Evolutionary conservation across 805 yeast species (phyloP), one percentile per base, ranked within the genome.

Genomic region (Candida koratica): DNA sequence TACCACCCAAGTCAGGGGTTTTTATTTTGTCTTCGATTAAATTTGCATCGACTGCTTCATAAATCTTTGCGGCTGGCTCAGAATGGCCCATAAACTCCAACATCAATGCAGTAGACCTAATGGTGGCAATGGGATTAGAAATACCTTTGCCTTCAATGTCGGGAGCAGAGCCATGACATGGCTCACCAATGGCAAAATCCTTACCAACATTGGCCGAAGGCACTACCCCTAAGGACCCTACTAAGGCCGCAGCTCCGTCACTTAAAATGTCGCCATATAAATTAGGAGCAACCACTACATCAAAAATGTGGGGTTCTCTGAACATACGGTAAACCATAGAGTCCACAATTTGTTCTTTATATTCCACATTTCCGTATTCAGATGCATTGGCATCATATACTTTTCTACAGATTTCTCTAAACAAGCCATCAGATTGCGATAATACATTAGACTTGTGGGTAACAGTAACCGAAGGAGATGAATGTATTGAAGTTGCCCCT

Each of bases 311-410:
- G 36, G 98, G 98, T 66, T 93, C 97, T 66, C 97, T 81, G 80
- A 93, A 93, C 93, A 93, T 79, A 64, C 96, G 78, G 79, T 93
- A 93, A 39, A 93, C 98, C 98, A 93, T 93, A 10, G 97, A 89
- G 70, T 93, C 98, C 30, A 93, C 97, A 60, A 93, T 90, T 71
- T 93, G 98, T 70, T 93, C 97, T 60, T 84, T 84, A 63, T 86
- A 75, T 30, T 69, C 73, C 39, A 93, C 71, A 8, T 75, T 57
- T 22, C 69, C 70, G 61, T 75, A 89, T 51, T 69, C 67, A 25
- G 69, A 79, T 36, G 64, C 64, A 61, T 80, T 72, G 40, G 75
- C 67, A 34, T 67, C 75, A 59, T 77, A 82, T 31, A 79, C 76
- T 42, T 65, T 63, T 50, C 73, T 73, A 52, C 83, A 73, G 25